phyloP scores from a whole-genome alignment of 768 basidiomycete species.

The Suillus sp. region DNA sequence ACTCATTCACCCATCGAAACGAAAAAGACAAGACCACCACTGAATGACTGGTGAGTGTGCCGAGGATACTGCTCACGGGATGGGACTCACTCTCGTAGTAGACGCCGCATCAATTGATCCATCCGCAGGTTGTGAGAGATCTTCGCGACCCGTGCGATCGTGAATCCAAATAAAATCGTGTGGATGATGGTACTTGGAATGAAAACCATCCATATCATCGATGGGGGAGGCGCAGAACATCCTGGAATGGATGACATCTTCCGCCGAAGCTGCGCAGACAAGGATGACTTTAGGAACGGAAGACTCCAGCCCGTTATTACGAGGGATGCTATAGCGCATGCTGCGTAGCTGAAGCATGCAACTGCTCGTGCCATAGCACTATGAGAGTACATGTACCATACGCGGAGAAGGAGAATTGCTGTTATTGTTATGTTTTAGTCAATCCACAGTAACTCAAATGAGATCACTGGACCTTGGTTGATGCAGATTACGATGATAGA shows the following conservation, averaged over 20 bases:
- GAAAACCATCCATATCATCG: slow-evolving; percentile 12
- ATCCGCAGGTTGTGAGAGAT: background rate
- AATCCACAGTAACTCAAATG: background rate
- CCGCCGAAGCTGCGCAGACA: background rate
- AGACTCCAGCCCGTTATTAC: background rate
- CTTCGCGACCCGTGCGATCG: slow-evolving; percentile 3
- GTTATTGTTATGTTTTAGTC: background rate
- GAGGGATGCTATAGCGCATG: slow-evolving; percentile 7
- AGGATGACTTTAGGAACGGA: background rate
- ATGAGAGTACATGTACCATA: slow-evolving; percentile 18
- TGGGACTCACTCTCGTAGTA: slow-evolving; percentile 12
- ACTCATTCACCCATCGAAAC: slow-evolving; percentile 14
- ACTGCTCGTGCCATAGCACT: background rate
- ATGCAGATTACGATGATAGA: slow-evolving; percentile 12
- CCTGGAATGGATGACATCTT: background rate
- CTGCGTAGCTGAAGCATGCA: slow-evolving; percentile 12
- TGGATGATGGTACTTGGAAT: slow-evolving; percentile 13
- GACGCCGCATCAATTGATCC: slow-evolving; percentile 10
- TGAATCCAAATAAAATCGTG: slow-evolving; percentile 13
- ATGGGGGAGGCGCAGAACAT: slow-evolving; percentile 12
- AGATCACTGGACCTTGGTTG: slow-evolving; percentile 12
- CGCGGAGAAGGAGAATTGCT: slow-evolving; percentile 17
- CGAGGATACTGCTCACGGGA: background rate
- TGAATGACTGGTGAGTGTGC: background rate
- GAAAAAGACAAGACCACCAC: slow-evolving; percentile 14